Evolutionary conservation across 2,329 filamentous ascomycete genomes (phyloP).

Genomic region (Gaeumannomyces tritici): DNA sequence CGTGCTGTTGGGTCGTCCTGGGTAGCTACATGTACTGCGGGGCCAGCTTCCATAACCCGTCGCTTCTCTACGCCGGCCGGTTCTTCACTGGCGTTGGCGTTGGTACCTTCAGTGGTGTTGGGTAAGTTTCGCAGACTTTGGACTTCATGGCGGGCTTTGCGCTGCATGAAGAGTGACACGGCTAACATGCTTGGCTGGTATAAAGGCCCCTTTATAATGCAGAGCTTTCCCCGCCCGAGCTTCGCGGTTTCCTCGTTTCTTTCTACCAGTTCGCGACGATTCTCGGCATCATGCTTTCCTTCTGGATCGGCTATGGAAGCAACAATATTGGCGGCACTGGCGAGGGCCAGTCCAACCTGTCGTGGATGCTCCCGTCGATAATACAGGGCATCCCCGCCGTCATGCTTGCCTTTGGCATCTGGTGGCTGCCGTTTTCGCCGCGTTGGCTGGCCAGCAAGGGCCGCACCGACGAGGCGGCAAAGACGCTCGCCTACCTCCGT

Average conservation of each 20-base stretch:
- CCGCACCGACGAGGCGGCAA: conserved; percentile 12
- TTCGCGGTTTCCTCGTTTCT: conserved; percentile 56
- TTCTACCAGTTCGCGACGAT: conserved; percentile 56
- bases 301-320: conserved; percentile 35
- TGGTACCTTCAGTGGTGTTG: conserved; percentile 33
- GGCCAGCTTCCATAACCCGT: conserved; percentile 25
- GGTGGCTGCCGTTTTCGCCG: conserved; percentile 42
- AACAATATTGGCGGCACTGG: conserved; percentile 38
- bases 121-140: conserved; percentile 9
- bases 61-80: conserved; percentile 8
- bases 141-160: not conserved
- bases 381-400: conserved; percentile 31
- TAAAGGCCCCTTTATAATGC: conserved; percentile 35
- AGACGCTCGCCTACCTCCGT: conserved; percentile 17
- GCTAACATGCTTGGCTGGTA: not conserved
- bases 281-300: conserved; percentile 42
- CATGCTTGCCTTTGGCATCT: conserved; percentile 22
- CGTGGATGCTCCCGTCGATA: conserved; percentile 33
- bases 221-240: conserved; percentile 50
- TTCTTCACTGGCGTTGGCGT: conserved; percentile 31
- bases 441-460: conserved; percentile 28
- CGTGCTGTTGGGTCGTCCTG: conserved; percentile 34
- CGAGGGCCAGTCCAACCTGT: conserved; percentile 28
- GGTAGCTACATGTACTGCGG: conserved; percentile 35
- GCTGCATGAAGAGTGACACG: not conserved